These are phyloP conservation scores for Coffea eugenioides DNA, from an alignment of 257 asterid species.

Conservation along the genomic window DNA sequence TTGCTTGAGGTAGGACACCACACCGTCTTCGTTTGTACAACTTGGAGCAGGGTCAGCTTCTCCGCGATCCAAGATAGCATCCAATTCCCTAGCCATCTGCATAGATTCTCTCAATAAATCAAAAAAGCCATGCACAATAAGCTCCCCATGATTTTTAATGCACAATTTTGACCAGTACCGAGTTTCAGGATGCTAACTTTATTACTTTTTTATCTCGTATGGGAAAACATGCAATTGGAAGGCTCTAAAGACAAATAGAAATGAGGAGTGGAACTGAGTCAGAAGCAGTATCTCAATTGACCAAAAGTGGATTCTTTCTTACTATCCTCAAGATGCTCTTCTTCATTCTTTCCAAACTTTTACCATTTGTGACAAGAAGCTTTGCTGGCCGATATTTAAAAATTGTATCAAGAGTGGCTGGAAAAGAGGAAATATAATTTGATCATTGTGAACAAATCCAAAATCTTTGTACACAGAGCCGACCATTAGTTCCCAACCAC, in stretches of 20 bases:
- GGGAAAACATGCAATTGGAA: not conserved
- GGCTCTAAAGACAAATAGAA: not conserved
- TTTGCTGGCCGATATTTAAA: not conserved
- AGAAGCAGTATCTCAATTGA: too few species aligned
- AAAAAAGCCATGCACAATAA: not conserved
- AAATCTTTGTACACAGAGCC: too few species aligned
- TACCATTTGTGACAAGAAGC: not conserved
- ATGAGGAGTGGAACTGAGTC: not conserved
- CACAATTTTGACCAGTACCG: too few species aligned
- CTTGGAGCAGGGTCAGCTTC: constrained; percentile 61
- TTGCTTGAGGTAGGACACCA: constrained; percentile 70
- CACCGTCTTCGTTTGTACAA: constrained; percentile 52
- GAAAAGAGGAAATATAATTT: too few species aligned
- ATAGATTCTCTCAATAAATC: constrained; percentile 12
- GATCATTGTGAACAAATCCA: too few species aligned
- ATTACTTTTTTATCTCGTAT: not conserved
- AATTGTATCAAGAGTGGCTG: too few species aligned
- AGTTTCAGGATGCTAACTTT: too few species aligned
- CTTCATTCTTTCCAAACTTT: not conserved
- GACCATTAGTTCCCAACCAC: too few species aligned
- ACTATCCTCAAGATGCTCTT: not conserved
- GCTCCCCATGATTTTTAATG: not conserved
- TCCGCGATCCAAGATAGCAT: constrained; percentile 80
- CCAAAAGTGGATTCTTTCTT: not conserved
- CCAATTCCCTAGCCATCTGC: constrained; percentile 96